Conservation (phyloP, 345 rosid genomes). For the Nasturtium officinale region DNA sequence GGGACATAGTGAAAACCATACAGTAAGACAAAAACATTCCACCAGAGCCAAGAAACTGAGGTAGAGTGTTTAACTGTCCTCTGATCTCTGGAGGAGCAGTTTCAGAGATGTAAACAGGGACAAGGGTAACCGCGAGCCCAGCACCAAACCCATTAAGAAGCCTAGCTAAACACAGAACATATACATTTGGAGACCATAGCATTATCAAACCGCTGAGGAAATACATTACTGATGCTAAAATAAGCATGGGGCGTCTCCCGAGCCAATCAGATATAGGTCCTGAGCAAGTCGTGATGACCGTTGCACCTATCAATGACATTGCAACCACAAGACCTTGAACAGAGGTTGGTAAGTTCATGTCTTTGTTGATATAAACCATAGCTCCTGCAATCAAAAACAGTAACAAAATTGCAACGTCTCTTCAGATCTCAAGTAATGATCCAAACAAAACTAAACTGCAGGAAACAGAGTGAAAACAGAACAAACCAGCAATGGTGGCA, state of each 20-base stretch:
- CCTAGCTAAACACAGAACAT: constrained; percentile 78
- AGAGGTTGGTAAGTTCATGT: constrained; percentile 59
- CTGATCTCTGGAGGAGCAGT: constrained; percentile 96
- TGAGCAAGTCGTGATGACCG: constrained; percentile 87
- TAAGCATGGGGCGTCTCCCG: constrained; percentile 97
- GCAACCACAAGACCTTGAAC: constrained; percentile 96
- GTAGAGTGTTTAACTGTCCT: constrained; percentile 88
- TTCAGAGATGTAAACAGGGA: constrained; percentile 91
- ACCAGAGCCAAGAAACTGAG: constrained; percentile 91
- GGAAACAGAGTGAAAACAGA: neutral
- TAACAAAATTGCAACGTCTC: too few species aligned
- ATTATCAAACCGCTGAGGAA: constrained; percentile 83
- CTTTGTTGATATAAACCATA: constrained; percentile 79
- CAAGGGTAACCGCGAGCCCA: constrained; percentile 89
- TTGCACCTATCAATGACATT: constrained; percentile 93
- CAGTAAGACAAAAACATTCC: constrained; percentile 94
- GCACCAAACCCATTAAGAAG: constrained; percentile 89
- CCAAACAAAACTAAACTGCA: neutral
- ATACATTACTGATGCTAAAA: constrained; percentile 71
- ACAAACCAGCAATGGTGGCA: constrained; percentile 96
- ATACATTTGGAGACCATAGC: constrained; percentile 95
- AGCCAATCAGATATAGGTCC: constrained; percentile 92
- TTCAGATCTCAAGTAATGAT: constrained; percentile 1
- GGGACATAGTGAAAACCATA: constrained; percentile 89
- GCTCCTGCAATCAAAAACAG: constrained; percentile 69